Conservation (phyloP, 2,329 filamentous ascomycete species). For the Cladosporium oxysporum region DNA sequence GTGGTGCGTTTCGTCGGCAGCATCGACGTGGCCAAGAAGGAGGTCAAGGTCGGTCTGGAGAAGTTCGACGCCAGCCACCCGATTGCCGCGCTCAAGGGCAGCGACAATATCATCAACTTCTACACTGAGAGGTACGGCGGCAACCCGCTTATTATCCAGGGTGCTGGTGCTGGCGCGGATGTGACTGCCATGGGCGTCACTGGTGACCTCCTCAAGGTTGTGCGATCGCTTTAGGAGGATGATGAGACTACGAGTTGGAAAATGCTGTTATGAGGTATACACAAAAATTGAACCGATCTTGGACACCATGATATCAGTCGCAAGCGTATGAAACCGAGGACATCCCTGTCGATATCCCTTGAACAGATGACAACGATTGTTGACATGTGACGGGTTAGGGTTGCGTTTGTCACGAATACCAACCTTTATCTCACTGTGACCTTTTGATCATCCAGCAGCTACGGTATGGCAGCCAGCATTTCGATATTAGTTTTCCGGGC, state of each 20-base stretch:
- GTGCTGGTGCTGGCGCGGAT: conserved; percentile 85
- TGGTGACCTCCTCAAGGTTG: conserved; percentile 86
- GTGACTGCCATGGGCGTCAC: conserved; percentile 98
- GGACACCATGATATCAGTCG: too few relatives aligned
- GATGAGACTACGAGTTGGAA: not conserved
- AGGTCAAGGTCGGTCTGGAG: conserved; percentile 89
- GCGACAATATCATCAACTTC: conserved; percentile 98
- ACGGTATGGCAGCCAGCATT: too few relatives aligned
- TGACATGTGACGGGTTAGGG: too few relatives aligned
- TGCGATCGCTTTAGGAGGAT: conserved; percentile 62
- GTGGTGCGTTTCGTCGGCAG: conserved; percentile 93
- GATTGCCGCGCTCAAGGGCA: conserved; percentile 92
- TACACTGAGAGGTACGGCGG: conserved; percentile 92
- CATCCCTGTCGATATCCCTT: too few relatives aligned
- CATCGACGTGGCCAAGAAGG: conserved; percentile 77
- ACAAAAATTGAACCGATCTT: not conserved
- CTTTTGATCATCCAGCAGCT: too few relatives aligned
- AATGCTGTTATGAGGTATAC: conserved; percentile 6
- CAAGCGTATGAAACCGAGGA: too few relatives aligned
- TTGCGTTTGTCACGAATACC: too few relatives aligned
- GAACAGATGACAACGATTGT: too few relatives aligned
- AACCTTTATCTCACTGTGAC: too few relatives aligned
- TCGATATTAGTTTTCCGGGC: too few relatives aligned
- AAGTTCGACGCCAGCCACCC: conserved; percentile 80
- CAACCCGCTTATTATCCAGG: conserved; percentile 92